These are phyloP conservation scores for Schizophyllum commune DNA, from an alignment of 1,284 basidiomycete species.

Conservation along the genomic window DNA sequence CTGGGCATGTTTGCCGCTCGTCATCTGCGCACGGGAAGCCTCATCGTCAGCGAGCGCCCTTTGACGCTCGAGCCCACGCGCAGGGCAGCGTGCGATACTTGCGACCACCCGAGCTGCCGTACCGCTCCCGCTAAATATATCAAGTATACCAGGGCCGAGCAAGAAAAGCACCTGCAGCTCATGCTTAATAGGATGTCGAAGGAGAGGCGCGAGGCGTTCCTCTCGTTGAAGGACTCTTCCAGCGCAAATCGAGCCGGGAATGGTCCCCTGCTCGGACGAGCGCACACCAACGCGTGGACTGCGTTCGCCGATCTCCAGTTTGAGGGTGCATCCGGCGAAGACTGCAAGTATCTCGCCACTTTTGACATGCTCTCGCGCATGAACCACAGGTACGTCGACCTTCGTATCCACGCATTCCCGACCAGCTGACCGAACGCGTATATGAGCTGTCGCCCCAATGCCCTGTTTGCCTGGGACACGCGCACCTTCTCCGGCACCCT, in stretches of 20 bases:
- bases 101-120: too few relatives aligned
- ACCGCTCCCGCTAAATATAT: too few relatives aligned
- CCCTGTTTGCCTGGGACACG: background rate
- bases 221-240: background rate
- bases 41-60: constrained; percentile 26
- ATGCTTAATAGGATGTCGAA: constrained; percentile 5
- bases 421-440: background rate
- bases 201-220: constrained; percentile 1
- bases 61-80: constrained; percentile 16
- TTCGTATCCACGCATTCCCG: background rate
- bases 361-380: constrained; percentile 10
- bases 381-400: constrained; percentile 11
- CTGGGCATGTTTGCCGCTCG: constrained; percentile 21
- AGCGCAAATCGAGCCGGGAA: constrained; percentile 1
- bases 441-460: constrained; percentile 11
- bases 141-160: background rate
- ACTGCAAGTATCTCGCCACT: background rate
- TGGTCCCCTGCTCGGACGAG: constrained; percentile 1
- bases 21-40: constrained; percentile 19
- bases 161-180: constrained; percentile 3
- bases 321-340: background rate
- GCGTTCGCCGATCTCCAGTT: background rate
- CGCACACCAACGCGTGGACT: constrained; percentile 8
- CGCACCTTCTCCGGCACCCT: background rate
- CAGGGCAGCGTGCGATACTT: background rate